Evolutionary conservation across 176 grass and related monocot genomes (phyloP).

Genomic region (maize (Zea mays)): Zm-B73-REFERENCE-NAM-5.0 NC_050096.1:84408501-84409000

Average conservation of each 20-base stretch:
- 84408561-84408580: not conserved
- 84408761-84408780: no score
- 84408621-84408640: not conserved
- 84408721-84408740: no score
- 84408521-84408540: not conserved
- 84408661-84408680: not conserved
- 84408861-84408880: no score
- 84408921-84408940: no score
- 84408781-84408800: no score
- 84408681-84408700: not conserved
- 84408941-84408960: no score
- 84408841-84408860: not conserved
- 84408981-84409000: no score
- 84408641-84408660: not conserved
- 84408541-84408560: not conserved
- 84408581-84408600: not conserved
- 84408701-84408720: not conserved
- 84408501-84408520: constrained; percentile 1
- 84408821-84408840: not conserved
- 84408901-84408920: no score
- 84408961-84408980: no score
- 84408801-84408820: no score
- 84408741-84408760: no score
- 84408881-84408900: no score
- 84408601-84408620: not conserved